phyloP scores from a whole-genome alignment of 139 green algal genomes.

The Chlorella sp. region DNA sequence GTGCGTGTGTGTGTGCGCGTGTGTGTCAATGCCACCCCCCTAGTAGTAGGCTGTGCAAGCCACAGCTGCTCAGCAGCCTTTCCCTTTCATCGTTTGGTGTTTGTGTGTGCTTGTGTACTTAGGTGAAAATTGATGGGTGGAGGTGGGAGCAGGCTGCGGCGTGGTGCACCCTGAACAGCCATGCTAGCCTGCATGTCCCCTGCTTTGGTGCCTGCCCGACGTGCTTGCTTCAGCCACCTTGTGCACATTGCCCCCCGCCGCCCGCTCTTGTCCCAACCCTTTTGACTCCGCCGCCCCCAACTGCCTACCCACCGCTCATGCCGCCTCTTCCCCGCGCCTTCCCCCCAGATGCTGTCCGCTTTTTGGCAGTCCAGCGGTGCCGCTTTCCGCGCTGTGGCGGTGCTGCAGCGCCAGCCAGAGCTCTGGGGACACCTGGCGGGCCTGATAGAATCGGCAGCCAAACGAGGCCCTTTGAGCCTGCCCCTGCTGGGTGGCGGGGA shows the following conservation, averaged over 20 bases:
- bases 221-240: too few species aligned
- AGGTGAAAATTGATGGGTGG: too few species aligned
- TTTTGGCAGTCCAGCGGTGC: slow-evolving; percentile 60
- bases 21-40: too few species aligned
- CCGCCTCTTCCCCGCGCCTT: neutral
- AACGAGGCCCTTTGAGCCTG: neutral
- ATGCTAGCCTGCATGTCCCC: too few species aligned
- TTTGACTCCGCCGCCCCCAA: neutral
- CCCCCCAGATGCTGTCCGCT: slow-evolving; percentile 40
- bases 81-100: too few species aligned
- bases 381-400: slow-evolving; percentile 43
- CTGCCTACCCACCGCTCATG: neutral
- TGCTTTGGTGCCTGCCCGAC: too few species aligned
- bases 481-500: neutral
- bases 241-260: too few species aligned
- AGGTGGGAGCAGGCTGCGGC: too few species aligned
- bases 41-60: too few species aligned
- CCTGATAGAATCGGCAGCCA: slow-evolving; percentile 21
- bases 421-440: slow-evolving; percentile 53
- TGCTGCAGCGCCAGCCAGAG: slow-evolving; percentile 51
- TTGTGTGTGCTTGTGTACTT: neutral
- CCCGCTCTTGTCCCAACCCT: neutral
- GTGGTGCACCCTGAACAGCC: too few species aligned
- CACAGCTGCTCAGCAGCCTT: too few species aligned
- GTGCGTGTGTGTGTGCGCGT: too few species aligned